Conservation (phyloP, 768 basidiomycete species). For the Amanita brunnescens region DNA sequence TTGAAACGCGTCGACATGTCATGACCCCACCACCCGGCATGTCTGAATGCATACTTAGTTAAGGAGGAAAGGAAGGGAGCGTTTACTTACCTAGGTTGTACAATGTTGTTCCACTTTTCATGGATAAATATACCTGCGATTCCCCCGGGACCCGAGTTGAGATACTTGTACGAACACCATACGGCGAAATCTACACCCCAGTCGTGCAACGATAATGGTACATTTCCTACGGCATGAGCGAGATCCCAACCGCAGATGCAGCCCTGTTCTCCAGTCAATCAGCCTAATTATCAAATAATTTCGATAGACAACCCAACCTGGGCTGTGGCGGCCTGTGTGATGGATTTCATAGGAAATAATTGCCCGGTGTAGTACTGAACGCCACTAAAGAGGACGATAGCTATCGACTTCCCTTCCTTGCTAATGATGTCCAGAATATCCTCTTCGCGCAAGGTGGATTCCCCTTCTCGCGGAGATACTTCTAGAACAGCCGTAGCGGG, state of each 20-base stretch:
- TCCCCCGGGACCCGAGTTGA: slow-evolving; percentile 95
- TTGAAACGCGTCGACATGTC: slow-evolving; percentile 78
- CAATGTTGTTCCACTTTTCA: slow-evolving; percentile 62
- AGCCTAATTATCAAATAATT: slow-evolving; percentile 1
- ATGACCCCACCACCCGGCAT: slow-evolving; percentile 98
- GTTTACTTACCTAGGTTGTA: slow-evolving; percentile 52
- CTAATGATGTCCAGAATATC: slow-evolving; percentile 78
- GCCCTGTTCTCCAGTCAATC: slow-evolving; percentile 41
- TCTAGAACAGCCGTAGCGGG: slow-evolving; percentile 69
- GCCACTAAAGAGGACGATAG: slow-evolving; percentile 87
- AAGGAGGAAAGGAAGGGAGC: slow-evolving; percentile 8
- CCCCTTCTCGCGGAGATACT: slow-evolving; percentile 71
- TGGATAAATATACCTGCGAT: slow-evolving; percentile 93
- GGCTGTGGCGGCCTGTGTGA: slow-evolving; percentile 78
- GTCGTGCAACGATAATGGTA: slow-evolving; percentile 79
- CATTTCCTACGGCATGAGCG: slow-evolving; percentile 93
- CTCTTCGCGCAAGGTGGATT: slow-evolving; percentile 77
- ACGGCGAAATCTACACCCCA: slow-evolving; percentile 98
- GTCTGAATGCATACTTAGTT: slow-evolving; percentile 35
- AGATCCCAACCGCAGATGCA: slow-evolving; percentile 95
- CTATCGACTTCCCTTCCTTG: slow-evolving; percentile 66
- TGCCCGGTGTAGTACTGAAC: slow-evolving; percentile 98
- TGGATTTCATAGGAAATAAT: slow-evolving; percentile 77
- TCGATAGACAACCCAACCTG: slow-evolving; percentile 39
- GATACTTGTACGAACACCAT: slow-evolving; percentile 98